Evolutionary conservation across 805 yeast species (phyloP).

Genomic region (Sungouiella thailandica): DNA sequence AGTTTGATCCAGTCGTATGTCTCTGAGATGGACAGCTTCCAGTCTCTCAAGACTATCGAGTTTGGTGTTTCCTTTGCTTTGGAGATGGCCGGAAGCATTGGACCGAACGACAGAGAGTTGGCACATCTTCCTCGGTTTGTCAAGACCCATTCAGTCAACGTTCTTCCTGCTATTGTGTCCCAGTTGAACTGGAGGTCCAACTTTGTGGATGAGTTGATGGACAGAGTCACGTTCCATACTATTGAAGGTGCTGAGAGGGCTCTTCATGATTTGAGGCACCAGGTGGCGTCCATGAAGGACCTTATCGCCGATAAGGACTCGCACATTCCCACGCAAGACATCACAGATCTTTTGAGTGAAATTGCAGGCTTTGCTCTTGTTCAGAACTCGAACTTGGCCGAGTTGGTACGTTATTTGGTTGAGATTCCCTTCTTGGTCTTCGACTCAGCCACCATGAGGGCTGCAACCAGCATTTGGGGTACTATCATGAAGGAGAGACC

Average conservation of each 20-base stretch:
- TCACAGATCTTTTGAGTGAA: constrained; percentile 42
- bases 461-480: constrained; percentile 76
- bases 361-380: constrained; percentile 34
- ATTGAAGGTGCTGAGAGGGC: constrained; percentile 24
- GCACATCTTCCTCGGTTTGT: constrained; percentile 40
- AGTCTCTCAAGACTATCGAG: constrained; percentile 37
- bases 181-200: constrained; percentile 69
- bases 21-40: constrained; percentile 28
- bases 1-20: constrained; percentile 76
- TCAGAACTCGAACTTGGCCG: constrained; percentile 38
- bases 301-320: constrained; percentile 4
- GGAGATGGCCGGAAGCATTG: constrained; percentile 74
- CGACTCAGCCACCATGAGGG: constrained; percentile 52
- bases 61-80: constrained; percentile 88
- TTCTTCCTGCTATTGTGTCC: constrained; percentile 68
- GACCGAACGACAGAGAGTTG: constrained; percentile 64
- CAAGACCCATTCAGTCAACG: constrained; percentile 39
- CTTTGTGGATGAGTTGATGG: constrained; percentile 30
- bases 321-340: constrained; percentile 19
- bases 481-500: constrained; percentile 67
- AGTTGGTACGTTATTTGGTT: constrained; percentile 47
- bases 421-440: constrained; percentile 68
- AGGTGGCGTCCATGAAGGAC: constrained; percentile 16
- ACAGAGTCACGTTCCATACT: constrained; percentile 24
- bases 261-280: constrained; percentile 22